Evolutionary conservation across 2,329 filamentous ascomycete genomes (phyloP), one percentile per base, ranked within the genome.

Genomic region (Hysterium pulicare): DNA sequence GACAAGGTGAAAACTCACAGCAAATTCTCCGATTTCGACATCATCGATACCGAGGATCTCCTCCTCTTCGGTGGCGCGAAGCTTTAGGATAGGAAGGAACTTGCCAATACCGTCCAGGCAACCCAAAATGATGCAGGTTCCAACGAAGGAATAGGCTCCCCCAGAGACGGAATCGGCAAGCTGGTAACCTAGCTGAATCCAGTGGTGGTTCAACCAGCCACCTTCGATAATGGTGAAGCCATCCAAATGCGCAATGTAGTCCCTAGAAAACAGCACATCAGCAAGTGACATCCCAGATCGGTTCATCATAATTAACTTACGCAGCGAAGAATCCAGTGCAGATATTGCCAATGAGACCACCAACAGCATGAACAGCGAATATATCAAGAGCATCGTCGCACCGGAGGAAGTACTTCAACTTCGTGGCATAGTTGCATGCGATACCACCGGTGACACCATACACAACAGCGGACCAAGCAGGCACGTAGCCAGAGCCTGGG

Each of bases 351-450:
- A 90, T 82, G 11, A 91, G 66, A 34, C 87, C 87, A 38, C 87
- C 87, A 39, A 93, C 74, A 37, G 76, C 86, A 63, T 93, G 87
- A 9, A 90, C 87, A 16, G 87, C 87, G 58, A 91, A 93, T 64
- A 93, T 94, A 67, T 95, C 89, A 40, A 95, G 78, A 3, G 87
- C 87, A 57, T 95, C 89, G 58, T 95, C 89, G 53, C 90, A 83
- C 42, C 78, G 75, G 38, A 94, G 72, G 46, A 89, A 71, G 67
- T 91, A 94, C 72, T 95, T 95, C 58, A 95, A 77, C 72, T 95
- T 93, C 15, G 89, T 95, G 23, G 86, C 89, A 61, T 93, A 94
- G 69, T 95, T 94, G 74, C 87, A 89, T 41, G 86, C 82, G 31
- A 78, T 73, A 26, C 87, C 88, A 37, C 87, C 89, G 13, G 87